These are phyloP conservation scores for Hypoxylon sp. DNA, from an alignment of 2,329 filamentous ascomycete species.

Conservation along the genomic window DNA sequence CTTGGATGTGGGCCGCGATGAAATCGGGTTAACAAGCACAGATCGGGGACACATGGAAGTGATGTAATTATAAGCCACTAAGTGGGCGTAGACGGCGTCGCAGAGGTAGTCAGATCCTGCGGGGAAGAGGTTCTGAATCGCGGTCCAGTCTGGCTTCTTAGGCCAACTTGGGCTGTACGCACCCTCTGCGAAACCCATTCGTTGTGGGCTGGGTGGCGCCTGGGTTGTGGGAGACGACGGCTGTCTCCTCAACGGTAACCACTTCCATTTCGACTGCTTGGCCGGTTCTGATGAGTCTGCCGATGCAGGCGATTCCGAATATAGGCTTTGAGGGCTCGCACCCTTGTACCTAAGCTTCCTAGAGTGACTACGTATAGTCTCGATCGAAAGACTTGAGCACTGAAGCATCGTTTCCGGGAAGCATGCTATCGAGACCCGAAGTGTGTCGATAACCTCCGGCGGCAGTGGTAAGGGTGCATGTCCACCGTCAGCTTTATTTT, in stretches of 20 bases:
- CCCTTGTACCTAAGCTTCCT: slow-evolving; percentile 64
- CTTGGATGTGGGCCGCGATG: slow-evolving; percentile 33
- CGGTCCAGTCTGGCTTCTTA: slow-evolving; percentile 57
- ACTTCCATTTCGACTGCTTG: slow-evolving; percentile 51
- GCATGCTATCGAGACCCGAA: slow-evolving; percentile 67
- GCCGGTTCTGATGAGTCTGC: slow-evolving; percentile 34
- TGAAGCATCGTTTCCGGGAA: slow-evolving; percentile 73
- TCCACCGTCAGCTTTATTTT: slow-evolving; percentile 47
- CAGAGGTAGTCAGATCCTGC: slow-evolving; percentile 68
- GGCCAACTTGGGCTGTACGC: slow-evolving; percentile 34
- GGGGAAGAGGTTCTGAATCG: slow-evolving; percentile 68
- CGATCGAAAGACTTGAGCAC: slow-evolving; percentile 68
- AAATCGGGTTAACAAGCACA: slow-evolving; percentile 26
- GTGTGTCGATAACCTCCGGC: slow-evolving; percentile 67
- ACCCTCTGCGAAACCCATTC: slow-evolving; percentile 24
- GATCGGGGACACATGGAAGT: slow-evolving; percentile 55
- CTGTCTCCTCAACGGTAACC: slow-evolving; percentile 45
- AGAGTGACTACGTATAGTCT: slow-evolving; percentile 70
- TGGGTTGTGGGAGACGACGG: slow-evolving; percentile 31
- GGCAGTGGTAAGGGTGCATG: slow-evolving; percentile 64
- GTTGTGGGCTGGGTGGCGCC: slow-evolving; percentile 32
- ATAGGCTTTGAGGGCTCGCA: slow-evolving; percentile 35
- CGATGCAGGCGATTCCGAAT: slow-evolving; percentile 41
- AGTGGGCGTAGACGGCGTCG: slow-evolving; percentile 71
- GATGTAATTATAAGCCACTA: slow-evolving; percentile 73